Percentiles rank a stretch among this genome's conserved stretches.
Evolutionary conservation across 1,284 basidiomycete species (phyloP).

Genomic region (Ganoderma multipileum): DNA sequence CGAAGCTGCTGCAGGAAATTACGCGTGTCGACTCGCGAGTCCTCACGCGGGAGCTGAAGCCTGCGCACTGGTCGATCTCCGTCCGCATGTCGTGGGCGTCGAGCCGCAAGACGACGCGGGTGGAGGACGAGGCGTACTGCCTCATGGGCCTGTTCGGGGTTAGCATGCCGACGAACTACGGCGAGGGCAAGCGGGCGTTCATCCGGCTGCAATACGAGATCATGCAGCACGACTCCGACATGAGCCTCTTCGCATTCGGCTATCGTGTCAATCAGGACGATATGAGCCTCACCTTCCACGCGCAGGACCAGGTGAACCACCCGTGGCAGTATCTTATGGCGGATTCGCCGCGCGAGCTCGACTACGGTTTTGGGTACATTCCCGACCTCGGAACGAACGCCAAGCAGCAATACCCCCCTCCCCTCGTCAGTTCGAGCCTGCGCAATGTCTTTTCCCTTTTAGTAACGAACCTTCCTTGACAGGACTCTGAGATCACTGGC

Average conservation of each 20-base stretch:
- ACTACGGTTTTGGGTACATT: background rate
- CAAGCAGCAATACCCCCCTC: background rate
- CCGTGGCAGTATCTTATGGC: background rate
- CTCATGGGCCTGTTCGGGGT: constrained; percentile 11
- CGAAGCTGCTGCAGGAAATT: background rate
- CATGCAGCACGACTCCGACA: constrained; percentile 13
- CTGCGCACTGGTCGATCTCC: background rate
- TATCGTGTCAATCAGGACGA: background rate
- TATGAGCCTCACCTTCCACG: background rate
- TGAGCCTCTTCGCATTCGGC: constrained; percentile 8
- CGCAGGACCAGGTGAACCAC: background rate
- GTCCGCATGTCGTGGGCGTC: constrained; percentile 12
- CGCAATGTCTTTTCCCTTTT: rapidly evolving
- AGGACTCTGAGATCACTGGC: background rate
- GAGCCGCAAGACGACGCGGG: background rate
- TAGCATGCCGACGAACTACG: constrained; percentile 14
- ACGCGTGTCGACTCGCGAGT: background rate
- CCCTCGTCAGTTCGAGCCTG: background rate
- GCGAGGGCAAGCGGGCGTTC: constrained; percentile 12
- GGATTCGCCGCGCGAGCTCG: background rate
- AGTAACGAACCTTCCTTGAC: too few relatives aligned
- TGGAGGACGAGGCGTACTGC: constrained; percentile 13
- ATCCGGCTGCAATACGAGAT: constrained; percentile 8
- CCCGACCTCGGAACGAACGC: background rate
- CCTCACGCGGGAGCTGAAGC: background rate